Evolutionary conservation across 192 early-diverging fungal genomes (phyloP), one percentile per base, ranked within the genome.

Genomic region (Linnemannia hyalina): DNA sequence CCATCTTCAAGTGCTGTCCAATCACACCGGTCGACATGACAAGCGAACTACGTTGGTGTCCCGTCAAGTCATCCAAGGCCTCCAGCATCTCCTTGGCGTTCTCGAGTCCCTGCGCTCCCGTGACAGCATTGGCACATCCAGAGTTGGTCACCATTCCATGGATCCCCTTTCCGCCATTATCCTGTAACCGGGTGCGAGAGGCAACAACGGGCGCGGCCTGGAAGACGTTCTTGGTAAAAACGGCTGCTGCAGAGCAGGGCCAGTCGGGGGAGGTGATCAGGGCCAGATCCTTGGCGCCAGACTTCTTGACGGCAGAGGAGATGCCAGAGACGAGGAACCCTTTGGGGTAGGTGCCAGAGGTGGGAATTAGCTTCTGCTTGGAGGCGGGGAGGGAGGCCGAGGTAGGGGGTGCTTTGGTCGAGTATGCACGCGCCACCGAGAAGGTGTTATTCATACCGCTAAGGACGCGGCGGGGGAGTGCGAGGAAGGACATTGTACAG

Each of bases 1-100:
- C 94, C 77, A 99, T 94, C 16, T 95, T 93, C 60, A 99, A 85
- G 38, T 91, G 92, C 82, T 98, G 97, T 6, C 98, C 98, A 82
- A 99, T 99, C 20, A 99, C 98, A 26, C 98, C 98, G 4, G 98
- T 99, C 4, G 97, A 98, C 97, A 99, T 98, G 41, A 97, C 95
- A 54, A 98, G 78, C 13, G 92, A 87, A 23, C 84, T 86, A 13
- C 74, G 42, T n/a, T 77, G 41, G 29, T 82, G 80, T 18, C 87
- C 89, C n/a, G 92, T 90, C 29, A 93, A 82, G 35, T 74, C 63
- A 76, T 94, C 94, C 20, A 94, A 90, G 1, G 91, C 89, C 2
- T 89, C 82, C 18, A 88, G 80, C 95, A 97, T 97, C 23, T 81
- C 80, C 83, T 88, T 90, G 0, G 98, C 97, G 80, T 99, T 94